Base-by-base conservation (phyloP, 768 basidiomycete genomes). In the Mycena albidolilacea region DNA sequence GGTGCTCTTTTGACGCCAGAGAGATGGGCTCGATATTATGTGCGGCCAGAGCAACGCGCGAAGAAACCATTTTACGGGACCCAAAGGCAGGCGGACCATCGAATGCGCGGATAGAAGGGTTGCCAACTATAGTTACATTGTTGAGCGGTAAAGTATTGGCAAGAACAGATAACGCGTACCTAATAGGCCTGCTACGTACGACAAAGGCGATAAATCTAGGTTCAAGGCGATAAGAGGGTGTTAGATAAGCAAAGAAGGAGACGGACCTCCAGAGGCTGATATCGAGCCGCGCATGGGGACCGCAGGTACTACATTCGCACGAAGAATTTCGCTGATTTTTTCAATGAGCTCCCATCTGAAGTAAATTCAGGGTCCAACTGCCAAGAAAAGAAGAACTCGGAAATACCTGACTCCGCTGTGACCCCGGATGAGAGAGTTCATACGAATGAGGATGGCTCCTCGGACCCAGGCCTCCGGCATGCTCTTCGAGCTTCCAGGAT, bases 391-490 rank as follows among this genome's bases (percentile, higher is more conserved):
- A 30, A 21, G n/a, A 54, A 54, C 52, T 30, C 30, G 23, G 9
- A 23, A 54, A 54, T 15, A 85, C 81, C 92, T 88, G n/a, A 95
- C 89, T 52, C 92, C 35, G 19, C 93, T 94, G 80, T 95, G 94
- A 0, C 93, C 94, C 50, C 94, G 90, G 76, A 94, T 91, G 63
- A 95, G 88, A 0, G 93, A 93, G 80, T 95, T 95, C 88, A 93
- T 91, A 74, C 94, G 90, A 73, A 95, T 87, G 35, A 93, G 81
- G 76, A 95, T 94, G 0, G 93, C 93, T 46, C 91, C 93, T 37
- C 95, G 90, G 58, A 96, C 95, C 93, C 96, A 96, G 4, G 95
- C 85, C 73, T 94, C 92, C 3, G 95, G 95, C 94, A 97, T 96
- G 64, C 85, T 89, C 41, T 90, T 90, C 12, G 92, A 89, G 46